Evolutionary conservation across 2,329 filamentous ascomycete genomes (phyloP).

Genomic region (Colletotrichum sp.): DNA sequence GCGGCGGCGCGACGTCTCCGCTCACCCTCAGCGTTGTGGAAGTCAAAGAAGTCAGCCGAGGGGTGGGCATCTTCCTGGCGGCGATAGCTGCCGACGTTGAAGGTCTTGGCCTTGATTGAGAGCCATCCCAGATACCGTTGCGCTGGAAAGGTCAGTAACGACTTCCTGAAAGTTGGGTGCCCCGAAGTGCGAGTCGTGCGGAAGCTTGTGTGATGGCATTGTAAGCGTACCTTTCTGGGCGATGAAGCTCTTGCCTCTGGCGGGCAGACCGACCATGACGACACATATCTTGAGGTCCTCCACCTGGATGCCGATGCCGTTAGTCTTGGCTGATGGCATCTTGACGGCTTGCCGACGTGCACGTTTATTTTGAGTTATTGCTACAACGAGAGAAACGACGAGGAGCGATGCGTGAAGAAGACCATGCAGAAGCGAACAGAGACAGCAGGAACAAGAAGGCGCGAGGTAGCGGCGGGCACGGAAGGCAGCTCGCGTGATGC

Average conservation of each 20-base stretch:
- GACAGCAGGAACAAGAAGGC: not conserved
- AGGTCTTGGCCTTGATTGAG: slow-evolving; percentile 89
- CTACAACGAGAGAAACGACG: slow-evolving; percentile 3
- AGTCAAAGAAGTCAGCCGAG: slow-evolving; percentile 94
- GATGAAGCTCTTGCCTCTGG: slow-evolving; percentile 95
- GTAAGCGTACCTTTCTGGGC: slow-evolving; percentile 81
- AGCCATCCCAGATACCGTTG: slow-evolving; percentile 97
- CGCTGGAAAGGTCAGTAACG: slow-evolving; percentile 52
- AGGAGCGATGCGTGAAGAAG: not conserved
- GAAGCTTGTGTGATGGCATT: not conserved
- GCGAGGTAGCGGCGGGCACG: not conserved
- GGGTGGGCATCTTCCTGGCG: slow-evolving; percentile 89
- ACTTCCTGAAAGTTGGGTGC: no score
- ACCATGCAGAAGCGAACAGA: slow-evolving; percentile 6
- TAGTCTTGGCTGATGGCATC: slow-evolving; percentile 55
- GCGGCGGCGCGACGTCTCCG: slow-evolving; percentile 86
- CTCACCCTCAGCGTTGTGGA: slow-evolving; percentile 87
- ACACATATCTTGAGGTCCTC: slow-evolving; percentile 98
- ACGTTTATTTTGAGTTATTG: not conserved
- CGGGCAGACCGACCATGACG: slow-evolving; percentile 97
- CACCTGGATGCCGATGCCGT: slow-evolving; percentile 80
- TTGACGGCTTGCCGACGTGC: slow-evolving; percentile 18
- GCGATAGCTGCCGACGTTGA: slow-evolving; percentile 97
- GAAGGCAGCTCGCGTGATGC: slow-evolving; percentile 20
- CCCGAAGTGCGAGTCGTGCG: not conserved